phyloP scores from a whole-genome alignment of 176 grass and related monocot species.

The Lolium rigidum region DNA sequence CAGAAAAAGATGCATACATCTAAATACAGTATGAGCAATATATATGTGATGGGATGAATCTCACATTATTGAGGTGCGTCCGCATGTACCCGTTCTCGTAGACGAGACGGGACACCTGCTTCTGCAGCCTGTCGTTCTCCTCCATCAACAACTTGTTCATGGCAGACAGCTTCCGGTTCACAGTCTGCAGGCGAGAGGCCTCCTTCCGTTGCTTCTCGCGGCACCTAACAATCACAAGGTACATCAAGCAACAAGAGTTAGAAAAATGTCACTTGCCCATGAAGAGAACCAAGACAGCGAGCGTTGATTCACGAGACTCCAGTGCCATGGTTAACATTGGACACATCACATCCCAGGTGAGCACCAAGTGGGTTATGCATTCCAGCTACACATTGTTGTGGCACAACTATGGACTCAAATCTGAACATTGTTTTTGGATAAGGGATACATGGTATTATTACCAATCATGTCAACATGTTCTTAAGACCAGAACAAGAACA shows the following conservation, averaged over 20 bases:
- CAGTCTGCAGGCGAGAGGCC: slow-evolving; percentile 84
- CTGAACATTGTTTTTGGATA: slow-evolving; percentile 34
- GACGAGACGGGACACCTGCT: slow-evolving; percentile 95
- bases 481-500: slow-evolving; percentile 1
- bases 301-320: slow-evolving; percentile 3
- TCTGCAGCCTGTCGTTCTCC: slow-evolving; percentile 98
- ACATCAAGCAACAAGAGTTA: slow-evolving; percentile 22
- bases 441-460: slow-evolving; percentile 16
- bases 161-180: slow-evolving; percentile 92
- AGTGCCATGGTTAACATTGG: not conserved
- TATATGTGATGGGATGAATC: slow-evolving; percentile 2
- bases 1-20: slow-evolving; percentile 16
- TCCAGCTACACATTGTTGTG: slow-evolving; percentile 4
- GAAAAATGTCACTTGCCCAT: slow-evolving; percentile 15
- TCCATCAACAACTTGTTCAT: slow-evolving; percentile 99
- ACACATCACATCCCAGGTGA: slow-evolving; percentile 40
- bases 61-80: slow-evolving; percentile 84
- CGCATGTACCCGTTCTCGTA: slow-evolving; percentile 92
- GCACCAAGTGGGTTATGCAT: slow-evolving; percentile 30
- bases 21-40: not conserved
- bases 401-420: slow-evolving; percentile 41
- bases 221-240: slow-evolving; percentile 63
- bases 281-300: not conserved
- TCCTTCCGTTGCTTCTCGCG: slow-evolving; percentile 99
- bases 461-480: not conserved